Conservation (phyloP, 2,329 filamentous ascomycete genomes). For the Sporothrix humicola region DNA sequence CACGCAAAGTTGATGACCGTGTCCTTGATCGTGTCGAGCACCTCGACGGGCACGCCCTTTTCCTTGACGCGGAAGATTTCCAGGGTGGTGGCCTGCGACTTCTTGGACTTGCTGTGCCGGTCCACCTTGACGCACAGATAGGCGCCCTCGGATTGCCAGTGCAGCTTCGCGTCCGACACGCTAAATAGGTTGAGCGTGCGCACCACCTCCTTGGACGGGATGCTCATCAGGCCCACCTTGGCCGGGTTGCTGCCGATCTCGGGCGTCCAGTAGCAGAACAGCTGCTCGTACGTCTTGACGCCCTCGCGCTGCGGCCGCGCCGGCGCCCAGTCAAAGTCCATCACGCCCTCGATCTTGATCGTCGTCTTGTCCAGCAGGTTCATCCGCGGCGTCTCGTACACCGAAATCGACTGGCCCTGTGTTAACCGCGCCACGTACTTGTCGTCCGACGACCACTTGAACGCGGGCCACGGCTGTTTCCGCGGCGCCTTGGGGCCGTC, state of each 20-base stretch:
- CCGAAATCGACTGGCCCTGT: slow-evolving; percentile 89
- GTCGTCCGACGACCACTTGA: slow-evolving; percentile 99
- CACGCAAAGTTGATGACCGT: slow-evolving; percentile 99
- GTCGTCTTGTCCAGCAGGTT: slow-evolving; percentile 91
- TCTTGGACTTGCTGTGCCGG: slow-evolving; percentile 98
- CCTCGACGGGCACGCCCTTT: slow-evolving; percentile 97
- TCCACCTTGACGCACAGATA: slow-evolving; percentile 99
- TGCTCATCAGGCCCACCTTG: slow-evolving; percentile 94
- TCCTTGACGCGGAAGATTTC: slow-evolving; percentile 98
- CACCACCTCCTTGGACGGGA: slow-evolving; percentile 92
- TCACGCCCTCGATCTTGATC: slow-evolving; percentile 94
- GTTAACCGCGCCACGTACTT: slow-evolving; percentile 94
- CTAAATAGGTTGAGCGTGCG: slow-evolving; percentile 97
- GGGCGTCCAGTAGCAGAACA: slow-evolving; percentile 98
- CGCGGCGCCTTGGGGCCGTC: slow-evolving; percentile 66
- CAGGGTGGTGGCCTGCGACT: slow-evolving; percentile 93
- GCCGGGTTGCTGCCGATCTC: slow-evolving; percentile 98
- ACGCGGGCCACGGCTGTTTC: slow-evolving; percentile 97
- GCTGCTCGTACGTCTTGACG: slow-evolving; percentile 89
- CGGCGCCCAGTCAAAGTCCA: slow-evolving; percentile 98
- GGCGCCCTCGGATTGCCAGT: slow-evolving; percentile 94
- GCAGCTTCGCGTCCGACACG: slow-evolving; percentile 94
- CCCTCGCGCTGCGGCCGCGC: slow-evolving; percentile 80
- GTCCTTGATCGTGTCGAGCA: slow-evolving; percentile 96
- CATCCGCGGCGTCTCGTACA: slow-evolving; percentile 87